phyloP scores from a whole-genome alignment of 352 stramenopile species.

The Phytophthora pistaciae region DNA sequence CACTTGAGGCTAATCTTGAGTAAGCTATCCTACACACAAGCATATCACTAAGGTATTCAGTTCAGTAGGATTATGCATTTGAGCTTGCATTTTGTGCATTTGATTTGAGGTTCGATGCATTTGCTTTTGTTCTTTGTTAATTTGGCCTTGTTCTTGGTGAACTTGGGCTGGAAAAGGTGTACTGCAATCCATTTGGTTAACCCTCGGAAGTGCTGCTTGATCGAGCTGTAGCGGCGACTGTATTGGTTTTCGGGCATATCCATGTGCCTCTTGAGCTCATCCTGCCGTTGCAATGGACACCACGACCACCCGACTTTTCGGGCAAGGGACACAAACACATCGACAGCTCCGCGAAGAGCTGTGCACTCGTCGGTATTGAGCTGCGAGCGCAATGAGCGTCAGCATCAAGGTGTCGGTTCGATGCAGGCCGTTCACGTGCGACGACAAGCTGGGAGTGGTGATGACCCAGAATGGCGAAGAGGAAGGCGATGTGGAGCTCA shows the following conservation, averaged over 20 bases:
- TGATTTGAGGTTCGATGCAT: too few species aligned
- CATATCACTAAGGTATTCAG: too few species aligned
- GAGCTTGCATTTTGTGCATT: too few species aligned
- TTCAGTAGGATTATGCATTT: too few species aligned
- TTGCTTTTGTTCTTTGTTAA: too few species aligned
- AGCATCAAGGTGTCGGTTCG: slow-evolving; percentile 92
- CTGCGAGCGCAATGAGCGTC: slow-evolving; percentile 69
- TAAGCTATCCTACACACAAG: too few species aligned
- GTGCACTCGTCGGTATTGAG: neutral
- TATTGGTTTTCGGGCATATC: neutral
- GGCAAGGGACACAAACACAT: slow-evolving; percentile 22
- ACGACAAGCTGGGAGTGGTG: slow-evolving; percentile 93
- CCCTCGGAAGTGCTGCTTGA: neutral
- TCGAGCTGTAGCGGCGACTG: neutral
- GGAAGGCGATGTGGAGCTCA: slow-evolving; percentile 93
- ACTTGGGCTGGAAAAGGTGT: too few species aligned
- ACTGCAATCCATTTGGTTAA: slow-evolving; percentile 10
- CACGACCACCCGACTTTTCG: slow-evolving; percentile 33
- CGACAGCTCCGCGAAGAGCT: neutral
- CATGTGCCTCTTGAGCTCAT: neutral
- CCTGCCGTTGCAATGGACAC: slow-evolving; percentile 7
- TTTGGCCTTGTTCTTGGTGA: too few species aligned
- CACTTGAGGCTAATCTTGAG: too few species aligned
- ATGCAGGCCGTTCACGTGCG: slow-evolving; percentile 89
- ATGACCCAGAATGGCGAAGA: slow-evolving; percentile 93